These are phyloP conservation scores for Solanum tacnaense DNA, from an alignment of 257 asterid genomes.

Conservation along the genomic window DNA sequence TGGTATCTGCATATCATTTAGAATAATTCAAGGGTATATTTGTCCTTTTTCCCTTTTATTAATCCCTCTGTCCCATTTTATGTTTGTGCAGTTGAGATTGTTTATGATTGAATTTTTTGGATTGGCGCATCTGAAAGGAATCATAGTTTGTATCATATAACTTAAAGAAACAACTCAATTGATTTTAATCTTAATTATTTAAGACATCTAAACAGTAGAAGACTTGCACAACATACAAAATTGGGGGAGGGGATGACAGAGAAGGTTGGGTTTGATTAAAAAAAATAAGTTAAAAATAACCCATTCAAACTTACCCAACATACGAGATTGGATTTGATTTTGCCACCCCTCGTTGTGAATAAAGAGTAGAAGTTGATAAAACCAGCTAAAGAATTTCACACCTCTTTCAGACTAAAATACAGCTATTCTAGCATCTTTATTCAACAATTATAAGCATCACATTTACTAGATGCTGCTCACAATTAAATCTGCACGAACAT, in stretches of 20 bases:
- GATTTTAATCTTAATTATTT: background rate
- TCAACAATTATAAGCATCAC: background rate
- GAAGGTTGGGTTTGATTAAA: no score
- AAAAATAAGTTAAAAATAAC: no score
- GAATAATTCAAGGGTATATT: accelerated
- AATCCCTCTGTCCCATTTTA: no score
- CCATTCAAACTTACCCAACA: no score
- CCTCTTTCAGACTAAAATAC: background rate
- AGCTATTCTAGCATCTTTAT: background rate
- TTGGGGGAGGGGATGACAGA: no score
- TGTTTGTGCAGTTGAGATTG: no score
- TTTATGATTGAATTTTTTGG: background rate
- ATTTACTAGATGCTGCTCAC: background rate
- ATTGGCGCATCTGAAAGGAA: background rate
- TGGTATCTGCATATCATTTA: no score
- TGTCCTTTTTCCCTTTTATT: no score
- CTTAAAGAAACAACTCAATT: background rate
- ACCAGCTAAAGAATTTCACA: background rate
- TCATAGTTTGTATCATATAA: background rate
- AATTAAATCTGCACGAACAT: background rate
- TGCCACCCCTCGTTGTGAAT: background rate
- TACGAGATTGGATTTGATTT: no score
- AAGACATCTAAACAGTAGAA: background rate
- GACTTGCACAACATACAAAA: no score
- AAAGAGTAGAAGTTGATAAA: background rate